phyloP scores from a whole-genome alignment of 2,329 filamentous ascomycete genomes.

The Parafenestella ontariensis region DNA sequence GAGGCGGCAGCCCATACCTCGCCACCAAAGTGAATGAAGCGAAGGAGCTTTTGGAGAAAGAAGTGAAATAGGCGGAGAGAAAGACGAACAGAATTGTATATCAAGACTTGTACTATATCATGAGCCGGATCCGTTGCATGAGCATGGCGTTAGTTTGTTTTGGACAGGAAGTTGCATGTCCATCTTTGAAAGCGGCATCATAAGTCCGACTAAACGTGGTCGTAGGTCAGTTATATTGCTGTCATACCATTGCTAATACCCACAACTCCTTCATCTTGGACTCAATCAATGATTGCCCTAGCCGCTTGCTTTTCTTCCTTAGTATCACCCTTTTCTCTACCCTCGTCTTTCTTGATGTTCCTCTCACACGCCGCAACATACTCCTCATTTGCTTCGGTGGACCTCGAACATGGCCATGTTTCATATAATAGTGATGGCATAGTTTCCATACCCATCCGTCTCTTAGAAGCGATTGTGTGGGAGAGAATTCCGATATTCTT shows the following conservation, averaged over 20 bases:
- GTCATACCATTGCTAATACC: not conserved
- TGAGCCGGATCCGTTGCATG: conserved; percentile 24
- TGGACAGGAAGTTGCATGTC: not conserved
- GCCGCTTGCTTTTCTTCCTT: not conserved
- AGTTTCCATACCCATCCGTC: no score
- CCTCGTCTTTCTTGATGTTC: no score
- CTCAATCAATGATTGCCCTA: not conserved
- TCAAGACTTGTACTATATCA: conserved; percentile 32
- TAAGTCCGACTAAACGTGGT: not conserved
- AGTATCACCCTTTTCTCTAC: not conserved
- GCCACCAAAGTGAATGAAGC: conserved; percentile 99
- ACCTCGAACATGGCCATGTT: no score
- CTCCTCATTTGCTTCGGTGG: no score
- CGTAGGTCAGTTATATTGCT: not conserved
- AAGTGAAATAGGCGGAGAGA: conserved; percentile 33
- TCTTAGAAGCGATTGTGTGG: no score
- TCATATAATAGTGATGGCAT: no score
- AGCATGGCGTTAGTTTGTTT: conserved; percentile 30
- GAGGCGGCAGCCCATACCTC: conserved; percentile 93
- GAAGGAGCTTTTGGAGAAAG: conserved; percentile 92
- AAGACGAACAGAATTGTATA: conserved; percentile 14
- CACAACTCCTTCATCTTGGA: not conserved
- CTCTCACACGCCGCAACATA: no score
- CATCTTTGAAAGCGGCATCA: not conserved
- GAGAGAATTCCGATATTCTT: no score